Percentiles rank a stretch among this genome's conserved stretches.
Conservation (phyloP, 2,329 filamentous ascomycete genomes). For the Phialophora tarda region DNA sequence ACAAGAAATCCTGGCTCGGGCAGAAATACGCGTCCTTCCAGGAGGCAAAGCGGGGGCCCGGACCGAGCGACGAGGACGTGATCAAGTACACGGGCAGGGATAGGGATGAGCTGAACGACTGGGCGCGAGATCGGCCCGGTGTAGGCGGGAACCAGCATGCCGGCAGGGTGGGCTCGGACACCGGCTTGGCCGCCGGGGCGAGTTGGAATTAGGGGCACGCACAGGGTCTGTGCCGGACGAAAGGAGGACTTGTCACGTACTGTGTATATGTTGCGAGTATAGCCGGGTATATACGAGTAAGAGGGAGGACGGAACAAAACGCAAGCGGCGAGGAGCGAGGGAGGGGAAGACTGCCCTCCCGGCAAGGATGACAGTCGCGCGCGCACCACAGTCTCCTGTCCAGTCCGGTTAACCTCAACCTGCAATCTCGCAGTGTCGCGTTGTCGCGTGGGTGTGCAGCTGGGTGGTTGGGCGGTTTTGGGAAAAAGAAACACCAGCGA, state of each 20-base stretch:
- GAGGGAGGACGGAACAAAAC: background rate
- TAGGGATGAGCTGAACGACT: conserved; percentile 27
- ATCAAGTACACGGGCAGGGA: conserved; percentile 36
- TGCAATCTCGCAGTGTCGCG: background rate
- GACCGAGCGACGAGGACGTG: conserved; percentile 33
- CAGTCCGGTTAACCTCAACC: background rate
- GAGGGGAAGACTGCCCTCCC: too few relatives aligned
- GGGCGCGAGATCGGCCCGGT: conserved; percentile 22
- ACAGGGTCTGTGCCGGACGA: too few relatives aligned
- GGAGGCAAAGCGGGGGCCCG: conserved; percentile 18
- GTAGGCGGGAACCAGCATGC: conserved; percentile 29
- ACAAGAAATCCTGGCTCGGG: conserved; percentile 32
- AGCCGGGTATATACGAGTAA: too few relatives aligned
- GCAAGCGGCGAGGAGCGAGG: background rate
- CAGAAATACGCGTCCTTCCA: conserved; percentile 32
- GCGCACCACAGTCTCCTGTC: background rate
- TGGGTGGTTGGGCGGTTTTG: background rate
- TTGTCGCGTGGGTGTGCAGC: background rate
- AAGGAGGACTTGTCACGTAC: too few relatives aligned
- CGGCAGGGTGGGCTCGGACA: conserved; percentile 13
- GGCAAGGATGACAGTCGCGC: too few relatives aligned
- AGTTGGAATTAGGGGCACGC: conserved; percentile 11
- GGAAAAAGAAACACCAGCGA: background rate
- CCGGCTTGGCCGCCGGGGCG: conserved; percentile 6
- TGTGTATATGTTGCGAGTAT: too few relatives aligned